Conservation (phyloP, 2,329 filamentous ascomycete species). For the Aspergillus sp. region DNA sequence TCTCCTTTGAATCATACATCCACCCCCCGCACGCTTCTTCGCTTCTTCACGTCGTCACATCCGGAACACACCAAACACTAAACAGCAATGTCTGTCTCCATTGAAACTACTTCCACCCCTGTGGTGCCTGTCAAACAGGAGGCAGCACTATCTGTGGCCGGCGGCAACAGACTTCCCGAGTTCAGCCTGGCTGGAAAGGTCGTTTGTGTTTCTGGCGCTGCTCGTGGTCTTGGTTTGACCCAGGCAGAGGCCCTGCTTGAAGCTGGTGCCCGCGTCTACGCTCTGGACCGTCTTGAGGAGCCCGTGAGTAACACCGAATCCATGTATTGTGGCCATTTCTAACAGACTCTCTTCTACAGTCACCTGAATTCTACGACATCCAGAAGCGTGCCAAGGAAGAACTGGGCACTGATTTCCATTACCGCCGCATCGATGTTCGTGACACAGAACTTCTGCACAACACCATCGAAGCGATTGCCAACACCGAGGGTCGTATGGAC, state of each 20-base stretch:
- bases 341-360: conserved; percentile 25
- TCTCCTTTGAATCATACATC: neutral
- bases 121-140: conserved; percentile 29
- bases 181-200: conserved; percentile 73
- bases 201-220: conserved; percentile 70
- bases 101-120: conserved; percentile 28
- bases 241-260: conserved; percentile 73
- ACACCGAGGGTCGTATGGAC: conserved; percentile 70
- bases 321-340: neutral
- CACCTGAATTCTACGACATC: conserved; percentile 63
- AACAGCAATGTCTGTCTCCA: conserved; percentile 34
- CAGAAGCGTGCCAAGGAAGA: conserved; percentile 63
- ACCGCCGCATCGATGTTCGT: conserved; percentile 78
- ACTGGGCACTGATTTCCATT: conserved; percentile 67
- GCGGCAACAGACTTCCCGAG: conserved; percentile 59
- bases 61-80: neutral
- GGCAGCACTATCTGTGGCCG: conserved; percentile 17
- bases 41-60: neutral
- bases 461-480: conserved; percentile 67
- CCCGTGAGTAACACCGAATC: conserved; percentile 27
- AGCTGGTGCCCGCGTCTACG: conserved; percentile 64
- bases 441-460: conserved; percentile 67
- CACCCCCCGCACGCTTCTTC: neutral
- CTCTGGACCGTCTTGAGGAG: conserved; percentile 44
- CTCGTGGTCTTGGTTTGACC: conserved; percentile 69